Base-by-base conservation (phyloP, 352 stramenopile species). In the Globisporangium polare region DNA sequence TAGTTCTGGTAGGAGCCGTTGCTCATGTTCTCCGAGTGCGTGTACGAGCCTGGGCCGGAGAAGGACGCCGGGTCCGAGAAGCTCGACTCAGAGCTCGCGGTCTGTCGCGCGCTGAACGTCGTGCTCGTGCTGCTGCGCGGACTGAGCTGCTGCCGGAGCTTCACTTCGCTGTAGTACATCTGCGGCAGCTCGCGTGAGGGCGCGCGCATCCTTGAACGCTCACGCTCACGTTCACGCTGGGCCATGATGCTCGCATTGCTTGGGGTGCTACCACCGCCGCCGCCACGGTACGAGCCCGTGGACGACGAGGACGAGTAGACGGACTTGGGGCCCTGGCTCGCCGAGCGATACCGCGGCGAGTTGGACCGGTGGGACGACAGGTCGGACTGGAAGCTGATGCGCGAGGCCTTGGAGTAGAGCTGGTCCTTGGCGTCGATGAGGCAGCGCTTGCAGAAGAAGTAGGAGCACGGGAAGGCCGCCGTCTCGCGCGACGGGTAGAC, bases 401-500 rank as follows among this genome's bases (percentile, higher is more conserved):
- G 70, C 33, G 58, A 53, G 4, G 60, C 55, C 29, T 73, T 77
- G 39, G 65, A 61, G 43, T 80, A 81, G 7, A 78, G 45, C 13
- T 75, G 75, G 17, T 79, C 75, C 53, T 81, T 81, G 4, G 68
- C 69, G 20, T 80, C 71, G 53, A 68, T 77, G 46, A 84, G 58
- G 22, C 75, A 84, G 31, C 73, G 68, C 57, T 84, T 84, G 67
- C 79, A 89, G 60, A 89, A 89, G 29, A 71, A 66, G 60, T 75
- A 76, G 22, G 68, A 73, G 60, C 77, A 89, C 35, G 77, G 77
- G 60, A 84, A 87, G 53, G 73, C 75, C 52, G 67, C 66, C 4
- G 74, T 80, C 50, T 74, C 63, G 60, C 72, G 74, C 7, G 66
- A 73, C 37, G 79, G 77, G 45, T 86, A 89, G 41, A 87, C 76